Evolutionary conservation across 305 asterid genomes (phyloP).

Genomic region (Fraxinus sp.): DNA sequence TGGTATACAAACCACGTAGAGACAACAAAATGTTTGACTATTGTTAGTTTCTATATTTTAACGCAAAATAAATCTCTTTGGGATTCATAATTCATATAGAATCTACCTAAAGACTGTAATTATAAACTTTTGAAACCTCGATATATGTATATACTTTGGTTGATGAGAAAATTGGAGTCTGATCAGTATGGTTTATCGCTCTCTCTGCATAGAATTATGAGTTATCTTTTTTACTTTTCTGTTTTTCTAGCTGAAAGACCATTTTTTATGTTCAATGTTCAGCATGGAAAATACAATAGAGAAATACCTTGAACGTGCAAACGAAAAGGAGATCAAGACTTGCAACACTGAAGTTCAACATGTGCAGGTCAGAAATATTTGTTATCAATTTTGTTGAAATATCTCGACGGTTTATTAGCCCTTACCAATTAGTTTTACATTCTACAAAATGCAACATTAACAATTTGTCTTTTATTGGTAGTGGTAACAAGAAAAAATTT

Average conservation of each 20-base stretch:
- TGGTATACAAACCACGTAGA: not conserved
- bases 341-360: slow-evolving; percentile 22
- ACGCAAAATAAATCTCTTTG: not conserved
- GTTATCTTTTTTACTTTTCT: not conserved
- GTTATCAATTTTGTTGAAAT: not conserved
- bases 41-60: not conserved
- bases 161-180: not conserved
- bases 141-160: not conserved
- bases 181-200: not conserved
- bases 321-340: slow-evolving; percentile 21
- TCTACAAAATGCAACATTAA: not conserved
- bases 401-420: not conserved
- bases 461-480: not conserved
- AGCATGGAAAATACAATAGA: slow-evolving; percentile 42
- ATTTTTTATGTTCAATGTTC: not conserved
- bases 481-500: not conserved
- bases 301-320: slow-evolving; percentile 33
- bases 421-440: not conserved
- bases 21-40: not conserved
- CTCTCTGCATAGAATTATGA: not conserved
- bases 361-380: slow-evolving; percentile 34
- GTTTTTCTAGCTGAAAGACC: not conserved
- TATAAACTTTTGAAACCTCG: not conserved
- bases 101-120: not conserved
- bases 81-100: not conserved